Percentiles rank a stretch among this genome's conserved stretches.
phyloP scores from a whole-genome alignment of 306 rosid genomes.

The Myrica gale region DNA sequence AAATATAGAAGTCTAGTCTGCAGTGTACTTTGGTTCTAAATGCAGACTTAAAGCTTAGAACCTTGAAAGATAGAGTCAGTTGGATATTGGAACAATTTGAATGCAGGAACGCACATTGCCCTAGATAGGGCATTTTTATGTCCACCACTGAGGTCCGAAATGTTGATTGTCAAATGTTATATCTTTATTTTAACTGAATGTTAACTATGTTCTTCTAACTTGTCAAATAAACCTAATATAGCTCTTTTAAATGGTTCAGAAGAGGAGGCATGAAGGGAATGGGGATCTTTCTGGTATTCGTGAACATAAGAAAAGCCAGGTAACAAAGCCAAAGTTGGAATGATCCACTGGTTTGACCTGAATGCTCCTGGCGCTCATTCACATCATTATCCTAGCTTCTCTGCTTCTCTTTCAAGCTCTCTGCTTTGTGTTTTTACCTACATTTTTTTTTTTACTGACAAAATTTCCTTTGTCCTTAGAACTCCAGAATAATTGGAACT shows the following conservation, averaged over 20 bases:
- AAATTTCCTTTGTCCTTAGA: slow-evolving; percentile 2
- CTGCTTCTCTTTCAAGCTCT: neutral
- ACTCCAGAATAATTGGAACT: neutral
- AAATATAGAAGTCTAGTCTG: too few species aligned
- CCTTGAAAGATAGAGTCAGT: too few species aligned
- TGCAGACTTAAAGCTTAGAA: too few species aligned
- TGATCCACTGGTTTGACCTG: neutral
- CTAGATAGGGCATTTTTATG: too few species aligned
- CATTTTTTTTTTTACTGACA: neutral
- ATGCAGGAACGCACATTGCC: too few species aligned
- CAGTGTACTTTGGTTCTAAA: too few species aligned
- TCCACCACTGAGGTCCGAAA: too few species aligned
- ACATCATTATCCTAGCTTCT: too few species aligned
- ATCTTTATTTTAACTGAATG: neutral
- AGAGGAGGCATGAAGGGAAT: slow-evolving; percentile 24
- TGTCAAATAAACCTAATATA: neutral
- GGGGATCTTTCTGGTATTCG: slow-evolving; percentile 19
- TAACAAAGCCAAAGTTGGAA: slow-evolving; percentile 2
- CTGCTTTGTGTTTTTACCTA: neutral
- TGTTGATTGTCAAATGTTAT: too few species aligned
- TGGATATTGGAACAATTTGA: too few species aligned
- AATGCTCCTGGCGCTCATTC: neutral
- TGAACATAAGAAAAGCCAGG: slow-evolving; percentile 18
- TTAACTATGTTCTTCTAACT: neutral
- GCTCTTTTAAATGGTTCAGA: slow-evolving; percentile 4